Conservation (phyloP, 257 asterid genomes). For the Solanum piurae region DNA sequence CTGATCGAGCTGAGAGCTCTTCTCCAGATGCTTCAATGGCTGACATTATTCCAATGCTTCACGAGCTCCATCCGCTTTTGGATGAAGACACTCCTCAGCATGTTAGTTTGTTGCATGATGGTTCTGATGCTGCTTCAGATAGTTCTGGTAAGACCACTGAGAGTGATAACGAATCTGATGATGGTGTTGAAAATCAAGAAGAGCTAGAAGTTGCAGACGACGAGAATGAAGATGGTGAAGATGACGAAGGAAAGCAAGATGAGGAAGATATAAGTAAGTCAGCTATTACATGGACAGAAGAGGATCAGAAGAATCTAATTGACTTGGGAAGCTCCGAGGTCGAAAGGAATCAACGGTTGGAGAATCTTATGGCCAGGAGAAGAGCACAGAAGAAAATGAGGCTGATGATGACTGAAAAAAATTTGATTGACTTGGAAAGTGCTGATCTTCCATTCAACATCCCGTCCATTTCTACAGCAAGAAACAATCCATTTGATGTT, state of each 20-base stretch:
- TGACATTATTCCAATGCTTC: constrained; percentile 85
- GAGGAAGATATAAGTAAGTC: constrained; percentile 43
- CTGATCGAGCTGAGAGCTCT: constrained; percentile 76
- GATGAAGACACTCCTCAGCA: constrained; percentile 49
- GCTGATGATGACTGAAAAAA: constrained; percentile 43
- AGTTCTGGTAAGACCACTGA: constrained; percentile 21
- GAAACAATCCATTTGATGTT: constrained; percentile 62
- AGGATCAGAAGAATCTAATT: constrained; percentile 91
- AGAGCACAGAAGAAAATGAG: constrained; percentile 56
- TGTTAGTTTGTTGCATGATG: constrained; percentile 22
- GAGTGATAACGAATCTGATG: constrained; percentile 40
- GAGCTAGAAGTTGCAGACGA: constrained; percentile 41
- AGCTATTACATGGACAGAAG: constrained; percentile 76
- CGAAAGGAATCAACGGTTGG: constrained; percentile 79
- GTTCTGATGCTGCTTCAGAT: constrained; percentile 39
- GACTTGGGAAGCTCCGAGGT: constrained; percentile 83
- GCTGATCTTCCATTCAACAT: constrained; percentile 52
- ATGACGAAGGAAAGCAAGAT: constrained; percentile 32
- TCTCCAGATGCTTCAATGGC: constrained; percentile 94
- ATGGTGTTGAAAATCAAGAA: constrained; percentile 42
- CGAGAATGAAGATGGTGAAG: constrained; percentile 23
- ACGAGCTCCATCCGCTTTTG: constrained; percentile 79
- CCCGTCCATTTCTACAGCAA: constrained; percentile 54
- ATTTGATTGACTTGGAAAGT: constrained; percentile 72
- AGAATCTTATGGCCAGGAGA: constrained; percentile 73